Percentiles rank a stretch among this genome's conserved stretches.
Evolutionary conservation across 371 early-diverging fungal genomes (phyloP).

Genomic region (Mucor plumbeus): DNA sequence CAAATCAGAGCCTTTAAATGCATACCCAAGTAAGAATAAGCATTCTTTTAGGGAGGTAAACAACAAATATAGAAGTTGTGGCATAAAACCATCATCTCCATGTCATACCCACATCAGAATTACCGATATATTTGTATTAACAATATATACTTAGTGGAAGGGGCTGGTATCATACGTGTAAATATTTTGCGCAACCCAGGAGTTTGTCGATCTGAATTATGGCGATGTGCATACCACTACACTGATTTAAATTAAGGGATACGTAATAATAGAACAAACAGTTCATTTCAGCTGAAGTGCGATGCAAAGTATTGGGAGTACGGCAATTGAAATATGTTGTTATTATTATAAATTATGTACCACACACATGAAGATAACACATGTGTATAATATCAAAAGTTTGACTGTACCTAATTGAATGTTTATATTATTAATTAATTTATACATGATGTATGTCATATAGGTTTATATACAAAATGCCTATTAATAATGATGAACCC

Average conservation of each 20-base stretch:
- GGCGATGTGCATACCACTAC: neutral
- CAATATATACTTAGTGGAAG: too few relatives aligned
- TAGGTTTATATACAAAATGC: neutral
- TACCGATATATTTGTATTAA: too few relatives aligned
- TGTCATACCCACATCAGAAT: neutral
- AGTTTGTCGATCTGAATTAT: neutral
- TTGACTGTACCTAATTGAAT: neutral
- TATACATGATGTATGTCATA: neutral
- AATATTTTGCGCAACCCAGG: neutral
- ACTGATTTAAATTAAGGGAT: neutral
- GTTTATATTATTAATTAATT: neutral
- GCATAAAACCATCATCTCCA: neutral
- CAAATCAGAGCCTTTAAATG: too few relatives aligned
- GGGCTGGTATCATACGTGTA: neutral
- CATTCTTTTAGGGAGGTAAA: too few relatives aligned
- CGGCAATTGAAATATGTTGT: neutral
- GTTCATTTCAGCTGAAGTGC: neutral
- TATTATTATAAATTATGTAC: neutral
- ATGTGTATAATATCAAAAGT: neutral
- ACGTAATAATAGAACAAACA: conserved; percentile 2
- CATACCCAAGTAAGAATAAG: too few relatives aligned
- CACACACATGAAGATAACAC: neutral
- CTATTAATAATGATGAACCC: neutral
- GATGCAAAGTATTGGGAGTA: too few relatives aligned
- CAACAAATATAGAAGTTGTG: neutral